phyloP scores from a whole-genome alignment of 148 eudicot species.

The Suaeda aralocaspica region DNA sequence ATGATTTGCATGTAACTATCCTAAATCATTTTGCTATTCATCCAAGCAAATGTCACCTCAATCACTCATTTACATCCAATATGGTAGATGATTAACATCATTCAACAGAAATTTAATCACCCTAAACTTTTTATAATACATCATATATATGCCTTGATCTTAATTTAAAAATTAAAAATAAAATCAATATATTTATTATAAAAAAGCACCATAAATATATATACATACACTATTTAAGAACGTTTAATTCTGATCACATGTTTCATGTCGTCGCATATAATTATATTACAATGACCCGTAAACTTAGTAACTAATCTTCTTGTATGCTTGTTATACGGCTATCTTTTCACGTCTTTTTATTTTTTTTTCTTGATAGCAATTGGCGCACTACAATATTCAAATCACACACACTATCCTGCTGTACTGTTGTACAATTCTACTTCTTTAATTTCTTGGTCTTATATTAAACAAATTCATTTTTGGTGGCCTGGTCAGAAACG shows the following conservation, averaged over 20 bases:
- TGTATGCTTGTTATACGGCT: slow-evolving; percentile 12
- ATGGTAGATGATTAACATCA: slow-evolving; percentile 54
- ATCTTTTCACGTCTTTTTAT: slow-evolving; percentile 6
- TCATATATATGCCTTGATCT: not conserved
- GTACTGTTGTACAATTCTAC: too few species aligned
- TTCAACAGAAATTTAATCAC: slow-evolving; percentile 21
- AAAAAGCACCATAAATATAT: not conserved
- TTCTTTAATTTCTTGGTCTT: too few species aligned
- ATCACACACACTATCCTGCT: too few species aligned
- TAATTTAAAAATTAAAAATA: not conserved
- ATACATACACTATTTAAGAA: not conserved
- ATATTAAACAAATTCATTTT: too few species aligned
- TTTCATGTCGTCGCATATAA: slow-evolving; percentile 13
- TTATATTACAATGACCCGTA: slow-evolving; percentile 6
- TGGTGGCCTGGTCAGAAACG: too few species aligned
- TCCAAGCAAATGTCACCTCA: slow-evolving; percentile 50
- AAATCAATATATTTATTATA: not conserved
- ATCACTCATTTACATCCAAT: slow-evolving; percentile 41
- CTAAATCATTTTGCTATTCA: slow-evolving; percentile 30
- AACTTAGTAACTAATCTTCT: slow-evolving; percentile 10
- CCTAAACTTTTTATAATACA: not conserved
- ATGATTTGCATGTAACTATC: slow-evolving; percentile 25
- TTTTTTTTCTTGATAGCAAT: slow-evolving; percentile 7
- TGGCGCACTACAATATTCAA: not conserved
- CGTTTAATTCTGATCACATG: slow-evolving; percentile 1